Percentiles rank a stretch among this genome's conserved stretches.
Evolutionary conservation across 768 basidiomycete genomes (phyloP).

Genomic region (Lyophyllum semitale): DNA sequence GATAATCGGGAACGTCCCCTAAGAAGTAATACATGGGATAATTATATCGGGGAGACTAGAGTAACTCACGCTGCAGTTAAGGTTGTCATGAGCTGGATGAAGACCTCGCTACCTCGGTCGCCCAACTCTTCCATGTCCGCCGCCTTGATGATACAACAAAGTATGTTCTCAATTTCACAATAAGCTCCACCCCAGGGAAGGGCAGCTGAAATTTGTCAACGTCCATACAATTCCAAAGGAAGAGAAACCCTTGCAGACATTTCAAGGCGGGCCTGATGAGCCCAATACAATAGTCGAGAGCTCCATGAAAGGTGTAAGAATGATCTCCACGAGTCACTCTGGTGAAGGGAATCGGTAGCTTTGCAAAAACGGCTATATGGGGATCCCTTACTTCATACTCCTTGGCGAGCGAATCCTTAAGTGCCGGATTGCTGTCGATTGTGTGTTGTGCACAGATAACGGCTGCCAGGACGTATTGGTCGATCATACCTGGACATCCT

Average conservation of each 20-base stretch:
- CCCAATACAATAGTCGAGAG: not conserved
- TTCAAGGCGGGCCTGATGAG: not conserved
- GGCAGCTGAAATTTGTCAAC: no score
- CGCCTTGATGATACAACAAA: not conserved
- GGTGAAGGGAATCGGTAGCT: not conserved
- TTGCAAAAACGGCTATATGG: not conserved
- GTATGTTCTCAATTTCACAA: not conserved
- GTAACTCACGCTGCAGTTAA: not conserved
- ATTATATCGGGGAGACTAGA: not conserved
- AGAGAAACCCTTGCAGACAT: no score
- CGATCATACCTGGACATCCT: not conserved
- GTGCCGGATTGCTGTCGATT: not conserved
- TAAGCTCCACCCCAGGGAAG: no score
- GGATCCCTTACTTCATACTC: not conserved
- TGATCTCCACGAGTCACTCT: not conserved
- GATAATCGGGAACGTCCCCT: not conserved
- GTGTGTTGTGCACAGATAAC: not conserved
- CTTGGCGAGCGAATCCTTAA: not conserved
- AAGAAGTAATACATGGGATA: not conserved
- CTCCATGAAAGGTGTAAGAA: not conserved
- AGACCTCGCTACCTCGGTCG: not conserved
- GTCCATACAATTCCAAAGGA: no score
- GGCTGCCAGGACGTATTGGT: not conserved
- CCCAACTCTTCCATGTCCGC: not conserved
- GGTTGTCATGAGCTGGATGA: not conserved